Conservation (phyloP, 1,284 basidiomycete genomes). For the Ustilago tritici region DNA sequence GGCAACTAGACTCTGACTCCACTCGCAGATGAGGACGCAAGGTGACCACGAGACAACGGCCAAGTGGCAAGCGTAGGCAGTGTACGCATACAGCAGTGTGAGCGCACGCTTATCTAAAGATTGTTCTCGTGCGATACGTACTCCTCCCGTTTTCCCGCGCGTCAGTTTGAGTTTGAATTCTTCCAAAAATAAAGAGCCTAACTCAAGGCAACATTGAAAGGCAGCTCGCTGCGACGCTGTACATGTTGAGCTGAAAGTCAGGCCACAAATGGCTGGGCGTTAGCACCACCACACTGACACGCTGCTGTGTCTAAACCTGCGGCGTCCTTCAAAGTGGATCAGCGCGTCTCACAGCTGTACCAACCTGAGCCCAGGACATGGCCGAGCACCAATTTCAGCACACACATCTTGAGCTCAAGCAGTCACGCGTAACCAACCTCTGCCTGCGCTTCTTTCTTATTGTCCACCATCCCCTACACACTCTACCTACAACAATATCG, state of each 20-base stretch:
- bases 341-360: slow-evolving; percentile 1
- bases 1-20: neutral
- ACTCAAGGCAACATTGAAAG: slow-evolving; percentile 5
- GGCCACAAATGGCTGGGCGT: slow-evolving; percentile 5
- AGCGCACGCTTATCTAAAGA: slow-evolving; percentile 1
- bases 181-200: slow-evolving; percentile 19
- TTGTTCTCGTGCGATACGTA: slow-evolving; percentile 4
- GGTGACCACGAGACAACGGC: neutral
- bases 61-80: neutral
- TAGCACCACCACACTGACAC: neutral
- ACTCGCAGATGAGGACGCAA: neutral
- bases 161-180: neutral
- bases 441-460: neutral
- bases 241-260: slow-evolving; percentile 9
- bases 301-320: neutral
- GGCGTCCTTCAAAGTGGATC: slow-evolving; percentile 4
- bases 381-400: slow-evolving; percentile 15
- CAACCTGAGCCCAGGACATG: slow-evolving; percentile 5
- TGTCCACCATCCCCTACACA: neutral
- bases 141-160: neutral
- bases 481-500: neutral
- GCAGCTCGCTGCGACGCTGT: neutral
- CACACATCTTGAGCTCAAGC: slow-evolving; percentile 8
- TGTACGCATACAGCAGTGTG: neutral
- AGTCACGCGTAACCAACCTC: no score